Percentiles rank a stretch among this genome's conserved stretches.
Conservation (phyloP, 805 yeast genomes). For the Huiozyma naganishii region DNA sequence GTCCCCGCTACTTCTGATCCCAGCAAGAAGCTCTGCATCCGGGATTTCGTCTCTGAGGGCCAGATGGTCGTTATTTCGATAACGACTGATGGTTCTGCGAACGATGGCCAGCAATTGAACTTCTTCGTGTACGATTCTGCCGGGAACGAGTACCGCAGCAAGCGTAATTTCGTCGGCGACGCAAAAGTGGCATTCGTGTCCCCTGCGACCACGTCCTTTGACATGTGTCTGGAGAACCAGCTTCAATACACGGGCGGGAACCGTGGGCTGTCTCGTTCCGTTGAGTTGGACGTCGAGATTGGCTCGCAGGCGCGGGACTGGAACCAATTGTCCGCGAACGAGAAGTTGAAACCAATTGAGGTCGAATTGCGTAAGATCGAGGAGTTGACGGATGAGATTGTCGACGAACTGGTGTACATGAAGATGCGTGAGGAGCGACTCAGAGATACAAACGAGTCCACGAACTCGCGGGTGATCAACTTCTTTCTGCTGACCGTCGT, state of each 20-base stretch:
- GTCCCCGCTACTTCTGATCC: constrained; percentile 35
- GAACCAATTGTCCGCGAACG: constrained; percentile 88
- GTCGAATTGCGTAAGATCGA: constrained; percentile 79
- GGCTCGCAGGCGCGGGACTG: constrained; percentile 97
- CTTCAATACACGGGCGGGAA: constrained; percentile 7
- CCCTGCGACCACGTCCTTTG: constrained; percentile 56
- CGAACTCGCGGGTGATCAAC: constrained; percentile 83
- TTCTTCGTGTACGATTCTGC: constrained; percentile 58
- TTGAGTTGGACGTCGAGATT: constrained; percentile 85
- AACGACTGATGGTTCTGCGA: constrained; percentile 56
- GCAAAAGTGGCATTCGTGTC: constrained; percentile 74
- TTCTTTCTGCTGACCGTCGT: constrained; percentile 65
- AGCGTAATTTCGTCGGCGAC: constrained; percentile 60
- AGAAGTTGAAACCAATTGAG: constrained; percentile 87
- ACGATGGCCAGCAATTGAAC: constrained; percentile 78
- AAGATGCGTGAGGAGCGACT: constrained; percentile 79
- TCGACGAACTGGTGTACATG: constrained; percentile 69
- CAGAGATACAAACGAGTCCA: constrained; percentile 93
- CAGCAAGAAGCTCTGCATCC: constrained; percentile 62
- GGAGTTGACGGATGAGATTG: constrained; percentile 75
- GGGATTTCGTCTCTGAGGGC: constrained; percentile 78
- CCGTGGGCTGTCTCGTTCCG: constrained; percentile 37
- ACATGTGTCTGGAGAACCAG: constrained; percentile 74
- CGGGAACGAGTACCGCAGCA: constrained; percentile 76
- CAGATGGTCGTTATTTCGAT: constrained; percentile 80